phyloP scores from a whole-genome alignment of 768 basidiomycete species.

The Pisolithus albus region DNA sequence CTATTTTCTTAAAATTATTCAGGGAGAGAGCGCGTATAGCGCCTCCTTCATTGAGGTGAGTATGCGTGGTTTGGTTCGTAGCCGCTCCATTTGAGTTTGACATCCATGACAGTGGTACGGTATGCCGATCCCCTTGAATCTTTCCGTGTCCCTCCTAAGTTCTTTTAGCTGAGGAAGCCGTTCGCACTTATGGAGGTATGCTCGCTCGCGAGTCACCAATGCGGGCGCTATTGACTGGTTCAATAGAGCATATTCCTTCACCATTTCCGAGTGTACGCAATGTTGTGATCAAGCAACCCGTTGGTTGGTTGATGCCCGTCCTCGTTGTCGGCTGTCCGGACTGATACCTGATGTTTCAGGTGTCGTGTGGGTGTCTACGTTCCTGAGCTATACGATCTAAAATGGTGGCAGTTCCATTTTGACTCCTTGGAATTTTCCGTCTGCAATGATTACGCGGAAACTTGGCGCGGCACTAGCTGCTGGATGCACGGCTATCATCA shows the following conservation, averaged over 20 bases:
- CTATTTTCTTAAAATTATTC: not conserved
- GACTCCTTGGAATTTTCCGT: conserved; percentile 93
- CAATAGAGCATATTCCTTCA: conserved; percentile 75
- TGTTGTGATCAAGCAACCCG: conserved; percentile 88
- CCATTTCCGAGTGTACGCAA: conserved; percentile 65
- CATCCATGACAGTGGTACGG: conserved; percentile 67
- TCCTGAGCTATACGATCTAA: conserved; percentile 3
- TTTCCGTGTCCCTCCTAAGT: not conserved
- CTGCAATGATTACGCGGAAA: conserved; percentile 92
- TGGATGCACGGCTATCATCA: conserved; percentile 94
- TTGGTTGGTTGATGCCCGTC: conserved; percentile 47
- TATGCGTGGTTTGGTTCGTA: conserved; percentile 5
- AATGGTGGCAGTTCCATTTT: conserved; percentile 53
- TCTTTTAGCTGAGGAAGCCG: conserved; percentile 76
- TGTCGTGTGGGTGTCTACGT: conserved; percentile 35
- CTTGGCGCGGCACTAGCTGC: conserved; percentile 85
- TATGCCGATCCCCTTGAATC: conserved; percentile 26
- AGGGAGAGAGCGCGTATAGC: conserved; percentile 83
- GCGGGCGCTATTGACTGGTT: not conserved
- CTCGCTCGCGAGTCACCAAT: not conserved
- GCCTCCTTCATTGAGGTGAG: conserved; percentile 77
- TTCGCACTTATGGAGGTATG: conserved; percentile 82
- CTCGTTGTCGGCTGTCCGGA: conserved; percentile 33
- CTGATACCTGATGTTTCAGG: conserved; percentile 22
- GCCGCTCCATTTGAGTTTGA: conserved; percentile 1